Percentiles rank a stretch among this genome's conserved stretches.
These are phyloP conservation scores for Trichoderma afroharzianum DNA, from an alignment of 2,329 filamentous ascomycete genomes.

Conservation along the genomic window DNA sequence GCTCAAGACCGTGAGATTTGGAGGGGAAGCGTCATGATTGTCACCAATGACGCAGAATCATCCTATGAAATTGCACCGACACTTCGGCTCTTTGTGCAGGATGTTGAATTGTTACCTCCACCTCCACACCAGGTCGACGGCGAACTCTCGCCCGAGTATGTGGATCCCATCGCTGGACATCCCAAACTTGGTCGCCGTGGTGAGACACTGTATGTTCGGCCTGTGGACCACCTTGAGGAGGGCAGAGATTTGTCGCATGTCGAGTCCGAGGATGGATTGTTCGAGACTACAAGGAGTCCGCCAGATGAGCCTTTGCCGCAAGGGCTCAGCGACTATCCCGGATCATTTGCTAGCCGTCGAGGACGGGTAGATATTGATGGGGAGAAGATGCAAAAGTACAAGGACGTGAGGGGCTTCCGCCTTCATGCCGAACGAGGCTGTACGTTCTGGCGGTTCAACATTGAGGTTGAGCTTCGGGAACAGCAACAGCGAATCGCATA, in stretches of 20 bases:
- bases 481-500: slow-evolving; percentile 86
- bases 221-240: slow-evolving; percentile 81
- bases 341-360: slow-evolving; percentile 52
- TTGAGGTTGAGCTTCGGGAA: slow-evolving; percentile 80
- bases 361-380: slow-evolving; percentile 63
- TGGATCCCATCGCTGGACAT: slow-evolving; percentile 85
- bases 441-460: slow-evolving; percentile 96
- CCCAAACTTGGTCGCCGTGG: slow-evolving; percentile 82
- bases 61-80: slow-evolving; percentile 76
- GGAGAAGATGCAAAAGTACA: slow-evolving; percentile 75
- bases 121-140: slow-evolving; percentile 65
- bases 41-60: slow-evolving; percentile 80
- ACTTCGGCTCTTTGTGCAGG: slow-evolving; percentile 80
- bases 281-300: slow-evolving; percentile 61
- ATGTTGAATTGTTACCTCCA: slow-evolving; percentile 75
- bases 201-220: slow-evolving; percentile 81
- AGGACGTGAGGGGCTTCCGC: slow-evolving; percentile 76
- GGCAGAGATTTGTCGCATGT: slow-evolving; percentile 72
- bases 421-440: slow-evolving; percentile 81
- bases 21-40: slow-evolving; percentile 93
- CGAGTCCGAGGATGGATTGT: slow-evolving; percentile 79
- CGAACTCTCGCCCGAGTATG: slow-evolving; percentile 72
- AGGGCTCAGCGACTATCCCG: slow-evolving; percentile 46
- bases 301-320: slow-evolving; percentile 43
- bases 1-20: slow-evolving; percentile 69